Percentiles rank a stretch among this genome's conserved stretches.
Evolutionary conservation across 768 basidiomycete species (phyloP).

Genomic region (Pleurotus platypus): DNA sequence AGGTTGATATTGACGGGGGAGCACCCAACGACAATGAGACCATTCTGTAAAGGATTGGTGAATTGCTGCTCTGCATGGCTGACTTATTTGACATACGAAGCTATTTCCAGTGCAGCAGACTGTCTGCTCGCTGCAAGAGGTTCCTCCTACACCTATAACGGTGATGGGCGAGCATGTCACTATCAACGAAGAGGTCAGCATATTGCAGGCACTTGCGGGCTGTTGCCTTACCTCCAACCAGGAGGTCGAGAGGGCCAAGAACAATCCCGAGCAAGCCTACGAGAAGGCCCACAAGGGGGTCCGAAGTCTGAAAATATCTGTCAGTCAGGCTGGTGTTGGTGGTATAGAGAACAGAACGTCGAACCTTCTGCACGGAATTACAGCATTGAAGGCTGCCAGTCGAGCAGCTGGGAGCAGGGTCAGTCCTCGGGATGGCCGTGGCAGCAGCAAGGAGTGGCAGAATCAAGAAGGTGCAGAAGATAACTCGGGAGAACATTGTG

Average conservation of each 20-base stretch:
- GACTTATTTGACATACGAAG: conserved; percentile 13
- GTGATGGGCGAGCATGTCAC: conserved; percentile 18
- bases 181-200: neutral
- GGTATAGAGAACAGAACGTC: neutral
- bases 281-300: neutral
- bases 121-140: conserved; percentile 12
- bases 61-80: no score
- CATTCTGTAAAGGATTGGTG: conserved; percentile 1
- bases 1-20: conserved; percentile 15
- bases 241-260: neutral
- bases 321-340: neutral
- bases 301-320: neutral
- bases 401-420: conserved; percentile 9
- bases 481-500: conserved; percentile 4
- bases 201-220: no score
- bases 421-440: conserved; percentile 7
- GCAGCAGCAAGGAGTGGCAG: conserved; percentile 12
- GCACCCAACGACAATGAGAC: conserved; percentile 16
- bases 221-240: neutral
- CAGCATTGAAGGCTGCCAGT: conserved; percentile 19
- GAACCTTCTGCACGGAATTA: conserved; percentile 6
- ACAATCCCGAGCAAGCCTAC: conserved; percentile 12
- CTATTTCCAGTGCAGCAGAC: conserved; percentile 19
- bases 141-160: conserved; percentile 15
- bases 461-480: neutral